Evolutionary conservation across 2,329 filamentous ascomycete genomes (phyloP), one percentile per base, ranked within the genome.

Genomic region (Fusarium sterilihyphosum): DNA sequence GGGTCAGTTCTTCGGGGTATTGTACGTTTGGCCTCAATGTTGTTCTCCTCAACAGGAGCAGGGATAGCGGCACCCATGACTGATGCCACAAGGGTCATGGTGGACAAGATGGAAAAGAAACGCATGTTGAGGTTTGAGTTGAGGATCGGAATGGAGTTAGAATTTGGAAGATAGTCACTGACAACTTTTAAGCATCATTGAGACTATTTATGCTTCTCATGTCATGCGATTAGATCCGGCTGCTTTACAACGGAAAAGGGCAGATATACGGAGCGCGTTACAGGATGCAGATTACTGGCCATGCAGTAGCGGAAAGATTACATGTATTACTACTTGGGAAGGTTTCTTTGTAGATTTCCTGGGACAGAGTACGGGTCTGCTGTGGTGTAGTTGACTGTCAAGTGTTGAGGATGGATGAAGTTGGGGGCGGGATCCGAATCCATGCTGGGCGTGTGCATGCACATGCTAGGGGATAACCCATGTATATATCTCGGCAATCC

Each of bases 1-100:
- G 1, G 1, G 5, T 2, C 8, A 16, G 18, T 2, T 5, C 13
- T 29, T 10, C 0, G 11, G 26, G 6, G 20, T 12, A 3, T 8
- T 1, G 8, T 29, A 16, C 26, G 52, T 29, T 54, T 54, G 2
- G 18, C 24, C 5, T 38, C 33, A 13, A 38, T 12, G 7, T 17
- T 54, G 14, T 2, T 17, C 6, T 26, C 52, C 5, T 38, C 33
- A 7, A 54, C 5, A 5, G 52, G 52, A 13, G 24, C n/a, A 7
- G 35, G 52, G 11, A 38, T 38, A 29, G 52, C 52, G 10, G 52
- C 35, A 38, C 33, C 18, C 10, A 38, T 38, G 18, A 38, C 33
- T 22, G 50, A 54, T 16, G 33, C 33, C 24, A 54, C 14, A 8
- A 54, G 33, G 10, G 24, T 29, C 33, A 54, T 29, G 24, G 50